These are phyloP conservation scores for Camellia japonica DNA, from an alignment of 148 eudicot species.

Conservation along the genomic window DNA sequence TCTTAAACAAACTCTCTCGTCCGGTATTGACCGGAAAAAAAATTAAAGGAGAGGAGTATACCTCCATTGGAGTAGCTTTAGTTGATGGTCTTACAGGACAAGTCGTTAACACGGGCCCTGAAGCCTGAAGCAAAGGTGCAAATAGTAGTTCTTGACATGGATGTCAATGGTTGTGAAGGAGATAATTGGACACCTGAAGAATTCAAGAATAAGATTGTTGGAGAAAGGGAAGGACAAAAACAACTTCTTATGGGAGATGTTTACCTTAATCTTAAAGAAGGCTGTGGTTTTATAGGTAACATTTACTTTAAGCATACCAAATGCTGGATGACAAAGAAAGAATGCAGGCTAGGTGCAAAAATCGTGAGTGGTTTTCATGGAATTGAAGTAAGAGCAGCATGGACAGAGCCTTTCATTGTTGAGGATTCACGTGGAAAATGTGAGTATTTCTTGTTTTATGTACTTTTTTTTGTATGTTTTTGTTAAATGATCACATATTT, in stretches of 20 bases:
- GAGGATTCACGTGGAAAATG: slow-evolving; percentile 9
- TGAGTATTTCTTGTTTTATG: slow-evolving; percentile 3
- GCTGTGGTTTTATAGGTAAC: slow-evolving; percentile 7
- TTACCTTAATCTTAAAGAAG: slow-evolving; percentile 1
- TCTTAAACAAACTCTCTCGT: slow-evolving; percentile 1
- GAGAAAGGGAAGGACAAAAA: slow-evolving; percentile 10
- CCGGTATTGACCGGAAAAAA: slow-evolving; percentile 13
- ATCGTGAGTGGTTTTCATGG: neutral
- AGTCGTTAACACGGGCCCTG: slow-evolving; percentile 13
- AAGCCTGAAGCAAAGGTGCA: slow-evolving; percentile 21
- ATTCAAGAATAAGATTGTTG: slow-evolving; percentile 10
- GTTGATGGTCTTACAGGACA: slow-evolving; percentile 11
- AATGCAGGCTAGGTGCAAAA: slow-evolving; percentile 22
- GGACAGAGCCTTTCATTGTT: slow-evolving; percentile 10
- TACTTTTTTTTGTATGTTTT: neutral
- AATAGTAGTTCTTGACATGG: slow-evolving; percentile 18
- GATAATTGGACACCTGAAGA: slow-evolving; percentile 21
- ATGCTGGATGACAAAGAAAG: slow-evolving; percentile 11
- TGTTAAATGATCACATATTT: neutral
- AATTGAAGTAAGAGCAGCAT: slow-evolving; percentile 10
- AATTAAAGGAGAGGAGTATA: slow-evolving; percentile 6
- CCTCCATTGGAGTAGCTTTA: slow-evolving; percentile 8
- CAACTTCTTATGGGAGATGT: slow-evolving; percentile 16
- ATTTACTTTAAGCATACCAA: slow-evolving; percentile 16
- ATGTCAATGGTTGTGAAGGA: slow-evolving; percentile 8